phyloP scores from a whole-genome alignment of 768 basidiomycete species.

The Pilatotrama ljubarskyi region DNA sequence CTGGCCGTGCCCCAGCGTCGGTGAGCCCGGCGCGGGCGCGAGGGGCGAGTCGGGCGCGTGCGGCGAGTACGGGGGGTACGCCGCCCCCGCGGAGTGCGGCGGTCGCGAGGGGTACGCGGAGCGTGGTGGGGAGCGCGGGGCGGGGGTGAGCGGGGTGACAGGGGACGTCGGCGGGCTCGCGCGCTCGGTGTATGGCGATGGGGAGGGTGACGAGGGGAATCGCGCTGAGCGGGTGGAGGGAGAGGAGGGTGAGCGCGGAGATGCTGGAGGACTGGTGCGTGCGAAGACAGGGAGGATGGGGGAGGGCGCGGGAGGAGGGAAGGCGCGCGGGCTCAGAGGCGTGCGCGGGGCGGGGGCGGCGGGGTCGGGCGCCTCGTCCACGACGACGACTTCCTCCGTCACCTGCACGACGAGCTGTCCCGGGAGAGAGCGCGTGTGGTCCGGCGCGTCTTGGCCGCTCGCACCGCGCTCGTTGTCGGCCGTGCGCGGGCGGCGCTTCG shows the following conservation, averaged over 20 bases:
- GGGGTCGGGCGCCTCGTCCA: not conserved
- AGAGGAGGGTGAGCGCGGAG: not conserved
- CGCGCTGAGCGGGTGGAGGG: not conserved
- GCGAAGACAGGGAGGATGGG: not conserved
- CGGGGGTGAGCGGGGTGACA: not conserved
- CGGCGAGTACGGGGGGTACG: not conserved
- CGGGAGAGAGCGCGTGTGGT: slow-evolving; percentile 11
- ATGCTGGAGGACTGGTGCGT: not conserved
- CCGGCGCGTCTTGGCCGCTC: not conserved
- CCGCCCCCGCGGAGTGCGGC: slow-evolving; percentile 4
- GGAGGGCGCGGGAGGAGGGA: not conserved
- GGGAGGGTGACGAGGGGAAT: not conserved
- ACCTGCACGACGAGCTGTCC: slow-evolving; percentile 12
- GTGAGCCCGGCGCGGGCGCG: not conserved
- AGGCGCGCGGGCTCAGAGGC: not conserved
- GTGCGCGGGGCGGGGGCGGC: not conserved
- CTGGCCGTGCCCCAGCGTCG: not conserved
- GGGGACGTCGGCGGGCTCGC: not conserved
- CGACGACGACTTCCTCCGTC: slow-evolving; percentile 7
- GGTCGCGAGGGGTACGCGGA: slow-evolving; percentile 7
- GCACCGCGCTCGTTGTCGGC: not conserved
- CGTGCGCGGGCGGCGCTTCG: slow-evolving; percentile 9
- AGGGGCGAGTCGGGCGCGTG: not conserved
- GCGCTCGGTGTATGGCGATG: not conserved
- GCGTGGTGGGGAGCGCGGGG: not conserved